These are phyloP conservation scores for Setomelanomma holmii DNA, from an alignment of 2,329 filamentous ascomycete species.

Conservation along the genomic window DNA sequence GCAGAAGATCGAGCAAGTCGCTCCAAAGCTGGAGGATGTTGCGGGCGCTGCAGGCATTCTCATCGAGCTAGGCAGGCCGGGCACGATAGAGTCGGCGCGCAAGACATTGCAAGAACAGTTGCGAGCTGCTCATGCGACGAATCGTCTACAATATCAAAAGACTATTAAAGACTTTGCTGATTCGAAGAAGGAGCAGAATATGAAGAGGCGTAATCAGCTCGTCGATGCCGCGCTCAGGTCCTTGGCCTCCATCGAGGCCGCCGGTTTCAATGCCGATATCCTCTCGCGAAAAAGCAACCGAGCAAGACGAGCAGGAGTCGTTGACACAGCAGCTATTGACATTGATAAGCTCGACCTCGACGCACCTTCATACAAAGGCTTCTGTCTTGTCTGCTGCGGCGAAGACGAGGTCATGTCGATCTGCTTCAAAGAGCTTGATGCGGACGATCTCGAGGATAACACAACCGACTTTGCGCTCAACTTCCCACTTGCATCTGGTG, in stretches of 20 bases:
- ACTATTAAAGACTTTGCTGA: constrained; percentile 16
- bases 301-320: constrained; percentile 36
- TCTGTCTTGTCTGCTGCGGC: constrained; percentile 42
- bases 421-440: constrained; percentile 35
- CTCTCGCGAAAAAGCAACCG: constrained; percentile 42
- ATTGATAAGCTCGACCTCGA: constrained; percentile 35
- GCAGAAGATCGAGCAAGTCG: constrained; percentile 39
- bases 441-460: constrained; percentile 31
- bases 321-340: constrained; percentile 19
- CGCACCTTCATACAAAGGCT: constrained; percentile 32
- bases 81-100: constrained; percentile 13
- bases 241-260: constrained; percentile 34
- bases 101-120: constrained; percentile 30
- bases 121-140: constrained; percentile 37
- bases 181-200: constrained; percentile 11
- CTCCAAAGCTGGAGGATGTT: constrained; percentile 38
- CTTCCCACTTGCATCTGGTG: constrained; percentile 42
- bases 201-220: constrained; percentile 33
- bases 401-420: constrained; percentile 45
- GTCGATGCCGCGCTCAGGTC: constrained; percentile 36
- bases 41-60: constrained; percentile 39
- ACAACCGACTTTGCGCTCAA: constrained; percentile 45
- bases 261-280: constrained; percentile 42
- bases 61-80: constrained; percentile 20
- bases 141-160: constrained; percentile 33